Percentiles rank a stretch among this genome's conserved stretches.
These are phyloP conservation scores for Coemansia sp. DNA, from an alignment of 192 early-diverging fungal species.

Conservation along the genomic window DNA sequence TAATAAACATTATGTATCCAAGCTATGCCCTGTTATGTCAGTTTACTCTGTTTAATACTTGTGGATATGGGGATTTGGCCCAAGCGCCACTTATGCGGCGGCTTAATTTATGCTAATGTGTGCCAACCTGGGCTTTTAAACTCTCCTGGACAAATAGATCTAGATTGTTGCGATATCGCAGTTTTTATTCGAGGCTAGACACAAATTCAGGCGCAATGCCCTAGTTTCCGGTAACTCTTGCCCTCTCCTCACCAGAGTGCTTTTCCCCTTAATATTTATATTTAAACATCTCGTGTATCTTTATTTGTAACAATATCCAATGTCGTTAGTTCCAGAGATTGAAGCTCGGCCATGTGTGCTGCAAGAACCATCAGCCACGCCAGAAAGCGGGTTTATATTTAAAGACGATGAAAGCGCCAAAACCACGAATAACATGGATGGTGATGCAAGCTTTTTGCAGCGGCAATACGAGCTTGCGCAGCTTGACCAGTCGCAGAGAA, in stretches of 20 bases:
- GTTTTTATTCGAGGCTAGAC: background rate
- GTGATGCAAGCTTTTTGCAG: constrained; percentile 41
- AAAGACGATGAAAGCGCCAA: background rate
- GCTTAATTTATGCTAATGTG: too few relatives aligned
- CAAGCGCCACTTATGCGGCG: too few relatives aligned
- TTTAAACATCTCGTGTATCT: background rate
- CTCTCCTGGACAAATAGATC: too few relatives aligned
- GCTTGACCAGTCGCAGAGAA: constrained; percentile 61
- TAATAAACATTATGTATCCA: too few relatives aligned
- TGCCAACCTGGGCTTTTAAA: too few relatives aligned
- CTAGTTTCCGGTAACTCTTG: background rate
- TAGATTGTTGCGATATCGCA: too few relatives aligned
- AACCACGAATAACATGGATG: background rate
- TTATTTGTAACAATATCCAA: background rate
- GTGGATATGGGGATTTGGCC: too few relatives aligned
- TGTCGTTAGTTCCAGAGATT: constrained; percentile 16
- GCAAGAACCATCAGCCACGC: background rate
- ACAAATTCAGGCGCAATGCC: background rate
- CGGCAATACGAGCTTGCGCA: constrained; percentile 48
- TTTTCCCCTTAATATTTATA: background rate
- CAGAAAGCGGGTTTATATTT: background rate
- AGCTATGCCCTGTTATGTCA: too few relatives aligned
- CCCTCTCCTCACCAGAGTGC: background rate
- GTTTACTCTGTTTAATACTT: too few relatives aligned
- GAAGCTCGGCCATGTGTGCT: background rate